These are phyloP conservation scores for Tolypocladium amazonense DNA, from an alignment of 2,329 filamentous ascomycete species.

Conservation along the genomic window DNA sequence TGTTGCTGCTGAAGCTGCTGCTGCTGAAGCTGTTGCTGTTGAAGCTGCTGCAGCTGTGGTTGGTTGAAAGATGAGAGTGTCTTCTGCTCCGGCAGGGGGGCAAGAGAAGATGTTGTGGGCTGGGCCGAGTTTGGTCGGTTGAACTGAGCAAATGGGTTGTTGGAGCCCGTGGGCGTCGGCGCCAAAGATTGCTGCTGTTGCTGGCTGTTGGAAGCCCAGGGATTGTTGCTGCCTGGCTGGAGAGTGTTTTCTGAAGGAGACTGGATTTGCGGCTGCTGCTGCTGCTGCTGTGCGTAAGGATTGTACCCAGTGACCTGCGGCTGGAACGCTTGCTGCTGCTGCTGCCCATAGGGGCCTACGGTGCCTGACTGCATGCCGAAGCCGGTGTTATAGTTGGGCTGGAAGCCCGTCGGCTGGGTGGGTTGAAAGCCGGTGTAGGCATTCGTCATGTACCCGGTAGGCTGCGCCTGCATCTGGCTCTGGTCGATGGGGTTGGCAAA, in stretches of 20 bases:
- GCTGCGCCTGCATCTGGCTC: constrained; percentile 64
- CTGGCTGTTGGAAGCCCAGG: constrained; percentile 62
- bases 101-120: constrained; percentile 58
- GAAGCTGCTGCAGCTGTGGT: constrained; percentile 34
- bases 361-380: constrained; percentile 56
- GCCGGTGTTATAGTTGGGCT: constrained; percentile 53
- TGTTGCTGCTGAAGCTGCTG: constrained; percentile 24
- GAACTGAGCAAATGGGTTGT: constrained; percentile 91
- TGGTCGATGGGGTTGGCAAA: constrained; percentile 87
- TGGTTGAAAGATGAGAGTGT: constrained; percentile 51
- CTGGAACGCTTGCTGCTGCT: constrained; percentile 34
- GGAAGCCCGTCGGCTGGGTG: constrained; percentile 38
- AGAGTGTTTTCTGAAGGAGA: constrained; percentile 47
- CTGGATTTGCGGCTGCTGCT: constrained; percentile 9
- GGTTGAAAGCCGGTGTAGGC: constrained; percentile 43
- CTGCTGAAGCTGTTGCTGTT: constrained; percentile 29
- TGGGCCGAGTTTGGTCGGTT: constrained; percentile 43
- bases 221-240: constrained; percentile 84
- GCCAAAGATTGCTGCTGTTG: constrained; percentile 53
- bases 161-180: constrained; percentile 85
- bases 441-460: constrained; percentile 58
- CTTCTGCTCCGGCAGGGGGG: constrained; percentile 74
- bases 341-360: constrained; percentile 58
- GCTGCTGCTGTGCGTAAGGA: constrained; percentile 36
- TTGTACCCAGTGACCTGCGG: constrained; percentile 44